Evolutionary conservation across 768 basidiomycete genomes (phyloP), one percentile per base, ranked within the genome.

Genomic region (Kwoniella sp.): DNA sequence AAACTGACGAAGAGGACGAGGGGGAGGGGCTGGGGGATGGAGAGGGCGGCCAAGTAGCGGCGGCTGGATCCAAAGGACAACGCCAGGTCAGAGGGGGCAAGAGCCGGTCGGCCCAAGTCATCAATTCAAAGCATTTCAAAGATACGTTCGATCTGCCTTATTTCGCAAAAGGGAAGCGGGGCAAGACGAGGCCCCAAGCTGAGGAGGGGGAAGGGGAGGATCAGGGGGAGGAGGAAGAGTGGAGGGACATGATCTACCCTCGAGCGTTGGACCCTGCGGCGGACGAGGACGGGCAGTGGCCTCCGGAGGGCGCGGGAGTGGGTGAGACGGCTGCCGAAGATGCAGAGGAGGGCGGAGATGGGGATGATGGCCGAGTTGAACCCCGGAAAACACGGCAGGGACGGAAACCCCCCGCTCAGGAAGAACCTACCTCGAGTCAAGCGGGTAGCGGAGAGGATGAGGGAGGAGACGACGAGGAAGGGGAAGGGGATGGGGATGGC

Each of bases 401-500:
- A n/a, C n/a, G n/a, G n/a, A n/a, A n/a, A n/a, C n/a, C n/a, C n/a
- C n/a, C n/a, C n/a, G n/a, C n/a, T n/a, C n/a, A n/a, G n/a, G n/a
- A n/a, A n/a, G n/a, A n/a, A n/a, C n/a, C n/a, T n/a, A n/a, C n/a
- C n/a, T n/a, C n/a, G n/a, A n/a, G n/a, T n/a, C n/a, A n/a, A n/a
- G n/a, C n/a, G n/a, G n/a, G n/a, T n/a, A n/a, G n/a, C n/a, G n/a
- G n/a, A n/a, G n/a, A n/a, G n/a, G n/a, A n/a, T n/a, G n/a, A n/a
- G 17, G 71, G 73, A 11, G 53, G 49, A 23, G 40, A 26, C 11
- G 70, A 73, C n/a, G 41, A 46, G 27, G 25, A 23, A 25, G 46
- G 41, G 1, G 40, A 67, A 52, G 52, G 71, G 43, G 70, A 74
- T 50, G 78, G 74, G 27, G 71, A 74, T 37, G 80, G 93, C 56